Evolutionary conservation across 441 rosid genomes (phyloP), one percentile per base, ranked within the genome.

Genomic region (Brassica hybrid): DNA sequence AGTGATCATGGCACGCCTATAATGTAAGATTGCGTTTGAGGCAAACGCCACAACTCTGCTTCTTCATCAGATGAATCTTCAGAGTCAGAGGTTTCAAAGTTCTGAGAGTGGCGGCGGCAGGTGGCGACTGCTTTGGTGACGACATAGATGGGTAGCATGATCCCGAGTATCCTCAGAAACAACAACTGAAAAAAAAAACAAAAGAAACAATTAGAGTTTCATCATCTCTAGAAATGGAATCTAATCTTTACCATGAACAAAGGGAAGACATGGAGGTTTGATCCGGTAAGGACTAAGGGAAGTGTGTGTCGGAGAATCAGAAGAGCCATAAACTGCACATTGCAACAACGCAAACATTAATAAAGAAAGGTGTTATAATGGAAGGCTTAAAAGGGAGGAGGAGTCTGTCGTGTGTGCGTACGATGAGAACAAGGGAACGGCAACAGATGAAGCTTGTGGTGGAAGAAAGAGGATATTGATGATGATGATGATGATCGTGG

Each of bases 321-420:
- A 77, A 94, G 97, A 82, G 90, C 76, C 92, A 88, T 86, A 73
- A 94, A 89, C 99, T 94, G 92, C 82, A 48, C 5, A 74, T 14
- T 19, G 30, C 50, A 27, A 23, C 9, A 25, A 25, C 19, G 13
- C 7, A 50, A 13, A 74, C 65, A 65, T 68, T 81, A 81, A 75
- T 81, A 4, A 84, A 90, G 58, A 83, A n/a, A n/a, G n/a, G n/a
- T n/a, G n/a, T n/a, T n/a, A n/a, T n/a, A n/a, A n/a, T n/a, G n/a
- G n/a, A 45, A 36, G 23, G 50, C n/a, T n/a, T 9, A 19, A 11
- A 75, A 86, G 73, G 86, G 73, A 87, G 4, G 4, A 7, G 69
- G 45, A 41, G 45, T 27, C 13, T 10, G 59, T 34, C 12, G 1
- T 12, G 14, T 70, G 65, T 27, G 41, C 21, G 79, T 69, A 69